Percentiles rank a stretch among this genome's conserved stretches.
phyloP scores from a whole-genome alignment of 176 grass and related monocot species.

The Eragrostis curvula region DNA sequence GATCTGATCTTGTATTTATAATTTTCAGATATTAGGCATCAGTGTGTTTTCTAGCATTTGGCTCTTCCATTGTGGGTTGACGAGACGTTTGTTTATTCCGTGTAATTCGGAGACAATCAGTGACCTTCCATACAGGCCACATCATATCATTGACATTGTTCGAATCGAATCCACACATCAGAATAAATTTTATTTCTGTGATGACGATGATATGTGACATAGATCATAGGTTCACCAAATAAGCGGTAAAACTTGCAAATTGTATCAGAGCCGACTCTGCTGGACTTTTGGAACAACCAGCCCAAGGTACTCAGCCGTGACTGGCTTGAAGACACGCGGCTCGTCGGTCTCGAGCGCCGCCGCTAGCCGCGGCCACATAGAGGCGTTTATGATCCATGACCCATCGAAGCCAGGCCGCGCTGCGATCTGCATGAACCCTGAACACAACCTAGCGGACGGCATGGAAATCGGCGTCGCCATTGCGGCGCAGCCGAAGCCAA shows the following conservation, averaged over 20 bases:
- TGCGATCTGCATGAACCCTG: neutral
- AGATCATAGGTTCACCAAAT: no score
- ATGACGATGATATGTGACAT: no score
- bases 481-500: neutral
- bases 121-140: no score
- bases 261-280: neutral
- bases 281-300: neutral
- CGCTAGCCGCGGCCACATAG: neutral
- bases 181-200: no score
- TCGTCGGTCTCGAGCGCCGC: slow-evolving; percentile 29
- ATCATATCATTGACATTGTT: no score
- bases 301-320: neutral
- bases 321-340: neutral
- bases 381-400: slow-evolving; percentile 4
- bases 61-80: neutral
- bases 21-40: no score
- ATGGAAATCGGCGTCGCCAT: neutral
- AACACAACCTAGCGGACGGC: neutral
- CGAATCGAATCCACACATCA: no score
- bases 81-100: slow-evolving; percentile 58
- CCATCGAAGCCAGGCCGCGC: neutral
- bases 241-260: no score
- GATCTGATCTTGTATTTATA: no score
- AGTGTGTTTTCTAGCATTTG: no score
- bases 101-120: no score